Evolutionary conservation across 2,329 filamentous ascomycete genomes (phyloP).

Genomic region (Curvularia sp.): DNA sequence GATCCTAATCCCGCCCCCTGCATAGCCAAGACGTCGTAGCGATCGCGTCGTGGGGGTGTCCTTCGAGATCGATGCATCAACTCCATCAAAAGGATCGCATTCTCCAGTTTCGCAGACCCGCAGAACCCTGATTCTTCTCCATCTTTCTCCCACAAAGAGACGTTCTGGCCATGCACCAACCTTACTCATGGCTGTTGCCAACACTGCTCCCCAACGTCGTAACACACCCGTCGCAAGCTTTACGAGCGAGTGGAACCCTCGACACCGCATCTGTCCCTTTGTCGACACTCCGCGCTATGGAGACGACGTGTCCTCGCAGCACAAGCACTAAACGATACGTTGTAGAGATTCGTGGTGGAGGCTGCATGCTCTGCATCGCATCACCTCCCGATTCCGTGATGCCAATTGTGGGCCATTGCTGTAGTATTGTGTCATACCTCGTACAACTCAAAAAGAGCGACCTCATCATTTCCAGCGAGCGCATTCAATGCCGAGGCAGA

Average conservation of each 20-base stretch:
- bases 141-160: conserved; percentile 18
- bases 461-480: not conserved
- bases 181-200: conserved; percentile 6
- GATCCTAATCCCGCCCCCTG: conserved; percentile 27
- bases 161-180: conserved; percentile 12
- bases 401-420: conserved; percentile 13
- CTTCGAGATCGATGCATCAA: conserved; percentile 8
- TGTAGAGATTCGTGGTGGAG: conserved; percentile 7
- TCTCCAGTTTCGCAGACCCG: conserved; percentile 18
- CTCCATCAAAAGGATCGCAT: conserved; percentile 9
- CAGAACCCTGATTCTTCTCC: conserved; percentile 15
- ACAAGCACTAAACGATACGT: conserved; percentile 15
- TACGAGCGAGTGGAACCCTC: conserved; percentile 5
- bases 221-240: conserved; percentile 2
- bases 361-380: conserved; percentile 8
- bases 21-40: conserved; percentile 15
- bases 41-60: conserved; percentile 20
- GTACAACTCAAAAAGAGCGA: conserved; percentile 1
- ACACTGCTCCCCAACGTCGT: not conserved
- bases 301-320: conserved; percentile 20
- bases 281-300: conserved; percentile 3
- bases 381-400: conserved; percentile 11
- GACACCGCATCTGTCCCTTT: conserved; percentile 9
- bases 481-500: not conserved
- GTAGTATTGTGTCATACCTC: conserved; percentile 18